Evolutionary conservation across 176 grass and related monocot species (phyloP), one percentile per base, ranked within the genome.

Genomic region (Eleusine indica): DNA sequence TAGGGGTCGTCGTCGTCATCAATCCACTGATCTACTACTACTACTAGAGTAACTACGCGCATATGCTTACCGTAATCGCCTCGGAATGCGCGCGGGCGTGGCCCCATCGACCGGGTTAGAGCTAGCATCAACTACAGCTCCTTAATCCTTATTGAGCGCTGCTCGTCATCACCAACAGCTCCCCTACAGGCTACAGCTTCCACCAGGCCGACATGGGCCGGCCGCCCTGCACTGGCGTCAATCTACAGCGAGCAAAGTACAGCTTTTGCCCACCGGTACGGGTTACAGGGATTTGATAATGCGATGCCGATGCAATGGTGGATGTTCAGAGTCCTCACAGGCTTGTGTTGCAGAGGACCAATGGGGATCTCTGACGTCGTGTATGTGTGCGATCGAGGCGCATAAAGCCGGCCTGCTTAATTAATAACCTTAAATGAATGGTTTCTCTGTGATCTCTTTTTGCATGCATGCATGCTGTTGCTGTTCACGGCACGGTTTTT

Each of bases 381-480:
- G 80, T 63, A 9, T 22, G 60, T 28, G 11, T 35, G 32, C 32
- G 32, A 35, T 35, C 46, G 39, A 46, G 78, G 56, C 6, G 56
- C 56, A 19, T 74, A 77, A 85, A 69, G 83, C 53, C 42, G 66
- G 30, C 19, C 74, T 38, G 60, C 32, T 4, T 30, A 35, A 35
- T 35, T 35, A 35, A 28, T 43, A 63, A 64, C 74, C 60, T 38
- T 84, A 77, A 82, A 85, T 54, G 56, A 70, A 77, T 40, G 35
- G 29, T 32, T 47, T 2, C 32, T 35, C 49, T 44, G 52, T 76
- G 32, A 13, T 63, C 76, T 47, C 76, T 14, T 80, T 75, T 64
- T 71, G 52, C 54, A 38, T 85, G 77, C 71, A 79, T 75, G 77
- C 71, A 79, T 76, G 41, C 70, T 76, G 72, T 62, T 76, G 41